phyloP scores from a whole-genome alignment of 305 asterid species.

The Fraxinus velutina region DNA sequence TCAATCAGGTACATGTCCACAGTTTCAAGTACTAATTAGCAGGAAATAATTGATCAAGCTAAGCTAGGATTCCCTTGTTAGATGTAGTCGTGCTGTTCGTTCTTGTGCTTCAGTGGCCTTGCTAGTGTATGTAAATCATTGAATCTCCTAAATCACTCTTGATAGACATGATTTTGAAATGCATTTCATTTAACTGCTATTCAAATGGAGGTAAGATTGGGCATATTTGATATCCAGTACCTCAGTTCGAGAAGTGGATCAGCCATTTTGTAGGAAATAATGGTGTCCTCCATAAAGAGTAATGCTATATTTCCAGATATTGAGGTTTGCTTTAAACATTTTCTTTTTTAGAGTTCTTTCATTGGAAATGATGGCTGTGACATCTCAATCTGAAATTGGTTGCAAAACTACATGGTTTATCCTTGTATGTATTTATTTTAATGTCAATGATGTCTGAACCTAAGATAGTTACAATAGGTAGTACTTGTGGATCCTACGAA shows the following conservation, averaged over 20 bases:
- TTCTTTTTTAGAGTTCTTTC: constrained; percentile 6
- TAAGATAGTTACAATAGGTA: background rate
- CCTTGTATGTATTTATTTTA: background rate
- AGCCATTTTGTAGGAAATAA: constrained; percentile 9
- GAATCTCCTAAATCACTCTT: background rate
- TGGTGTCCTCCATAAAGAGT: background rate
- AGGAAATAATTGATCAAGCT: background rate
- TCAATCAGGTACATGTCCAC: background rate
- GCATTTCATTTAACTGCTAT: background rate
- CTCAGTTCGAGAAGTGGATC: background rate
- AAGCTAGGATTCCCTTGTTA: constrained; percentile 2
- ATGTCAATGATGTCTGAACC: background rate
- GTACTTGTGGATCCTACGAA: background rate
- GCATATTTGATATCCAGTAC: background rate
- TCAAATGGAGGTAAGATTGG: background rate
- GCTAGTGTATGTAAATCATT: background rate
- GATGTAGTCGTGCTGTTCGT: background rate
- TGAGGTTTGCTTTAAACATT: background rate
- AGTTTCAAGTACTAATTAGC: background rate
- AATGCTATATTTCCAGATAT: background rate
- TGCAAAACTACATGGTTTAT: constrained; percentile 5
- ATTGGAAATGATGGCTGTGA: constrained; percentile 10
- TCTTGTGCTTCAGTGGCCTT: background rate
- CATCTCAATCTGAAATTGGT: constrained; percentile 5
- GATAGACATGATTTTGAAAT: constrained; percentile 4